Base-by-base conservation (phyloP, 2,329 filamentous ascomycete genomes). In the Metarhizium album region DNA sequence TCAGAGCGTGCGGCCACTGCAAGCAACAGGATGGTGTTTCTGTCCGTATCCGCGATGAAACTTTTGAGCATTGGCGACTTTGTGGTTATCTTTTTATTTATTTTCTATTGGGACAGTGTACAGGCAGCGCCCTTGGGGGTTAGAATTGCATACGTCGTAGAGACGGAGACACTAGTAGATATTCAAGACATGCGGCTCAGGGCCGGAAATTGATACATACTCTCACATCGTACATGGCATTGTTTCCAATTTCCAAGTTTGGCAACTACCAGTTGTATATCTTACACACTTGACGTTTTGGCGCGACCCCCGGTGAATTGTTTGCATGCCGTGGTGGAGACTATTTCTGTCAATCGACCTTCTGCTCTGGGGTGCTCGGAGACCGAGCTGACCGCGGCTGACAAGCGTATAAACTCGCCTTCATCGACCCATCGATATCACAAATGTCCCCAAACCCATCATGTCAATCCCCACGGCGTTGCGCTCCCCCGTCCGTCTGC, bases 371-470 rank as follows among this genome's bases (percentile, higher is more conserved):
- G 42, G 49, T 47, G 42, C 48, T 60, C 56, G 55, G 53, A 58
- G 54, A 57, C 59, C 57, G 58, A 59, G 57, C 53, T 51, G 27
- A 51, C 45, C 47, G 43, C 14, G 43, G 40, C 47, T 49, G 42
- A 46, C 48, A 16, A 46, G n/a, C 6, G 18, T 48, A 33, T 48
- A 48, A 42, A 42, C 24, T 29, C 35, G 6, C 40, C 16, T 3
- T 20, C 20, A 43, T 23, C 37, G n/a, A 40, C 18, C 37, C 3
- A n/a, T 40, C n/a, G 11, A 20, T 18, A 20, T 40, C 37, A 47
- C 46, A 38, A 40, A 22, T 47, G 29, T 20, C 23, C 31, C 9
- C 33, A 35, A 23, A 24, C 33, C 46, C 50, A 37, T 45, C 47
- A 48, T 51, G 51, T 48, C 48, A 40, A 45, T 47, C n/a, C 45